These are phyloP conservation scores for Blumeria hordei DNA, from an alignment of 2,329 filamentous ascomycete genomes.

Conservation along the genomic window DNA sequence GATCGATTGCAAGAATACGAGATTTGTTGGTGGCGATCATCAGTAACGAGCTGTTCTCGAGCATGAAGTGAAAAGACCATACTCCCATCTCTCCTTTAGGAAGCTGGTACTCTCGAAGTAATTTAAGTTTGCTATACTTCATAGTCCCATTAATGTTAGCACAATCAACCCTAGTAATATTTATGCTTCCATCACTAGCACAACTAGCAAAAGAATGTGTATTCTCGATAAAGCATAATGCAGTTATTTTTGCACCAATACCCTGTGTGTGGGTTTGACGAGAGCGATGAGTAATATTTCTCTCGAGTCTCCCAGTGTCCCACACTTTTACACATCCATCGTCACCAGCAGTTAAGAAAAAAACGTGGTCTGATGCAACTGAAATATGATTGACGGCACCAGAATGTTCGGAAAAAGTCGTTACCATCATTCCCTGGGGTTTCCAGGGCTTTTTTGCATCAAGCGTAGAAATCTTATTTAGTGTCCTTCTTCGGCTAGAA, in stretches of 20 bases:
- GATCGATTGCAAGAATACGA: constrained; percentile 59
- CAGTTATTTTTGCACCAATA: constrained; percentile 46
- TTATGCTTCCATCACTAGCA: constrained; percentile 69
- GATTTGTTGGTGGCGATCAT: constrained; percentile 71
- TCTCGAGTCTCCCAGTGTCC: constrained; percentile 75
- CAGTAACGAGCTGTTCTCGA: constrained; percentile 59
- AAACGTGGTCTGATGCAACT: constrained; percentile 70
- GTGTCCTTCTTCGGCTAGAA: constrained; percentile 29
- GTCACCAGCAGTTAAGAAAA: constrained; percentile 84
- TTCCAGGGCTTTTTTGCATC: constrained; percentile 42
- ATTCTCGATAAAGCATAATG: constrained; percentile 75
- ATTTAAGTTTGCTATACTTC: constrained; percentile 54
- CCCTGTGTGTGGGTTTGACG: constrained; percentile 64
- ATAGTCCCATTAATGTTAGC: constrained; percentile 26
- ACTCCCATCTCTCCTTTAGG: constrained; percentile 51
- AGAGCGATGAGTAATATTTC: constrained; percentile 71
- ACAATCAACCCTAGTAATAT: constrained; percentile 53
- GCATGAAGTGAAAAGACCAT: constrained; percentile 80
- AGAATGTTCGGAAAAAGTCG: constrained; percentile 70
- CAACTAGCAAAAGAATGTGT: constrained; percentile 87
- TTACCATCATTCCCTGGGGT: constrained; percentile 62
- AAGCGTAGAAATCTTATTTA: constrained; percentile 15
- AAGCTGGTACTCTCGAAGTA: constrained; percentile 63
- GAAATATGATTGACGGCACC: constrained; percentile 61
- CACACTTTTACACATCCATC: constrained; percentile 81